Base-by-base conservation (phyloP, 2,329 filamentous ascomycete species). In the Alternaria dauci region DNA sequence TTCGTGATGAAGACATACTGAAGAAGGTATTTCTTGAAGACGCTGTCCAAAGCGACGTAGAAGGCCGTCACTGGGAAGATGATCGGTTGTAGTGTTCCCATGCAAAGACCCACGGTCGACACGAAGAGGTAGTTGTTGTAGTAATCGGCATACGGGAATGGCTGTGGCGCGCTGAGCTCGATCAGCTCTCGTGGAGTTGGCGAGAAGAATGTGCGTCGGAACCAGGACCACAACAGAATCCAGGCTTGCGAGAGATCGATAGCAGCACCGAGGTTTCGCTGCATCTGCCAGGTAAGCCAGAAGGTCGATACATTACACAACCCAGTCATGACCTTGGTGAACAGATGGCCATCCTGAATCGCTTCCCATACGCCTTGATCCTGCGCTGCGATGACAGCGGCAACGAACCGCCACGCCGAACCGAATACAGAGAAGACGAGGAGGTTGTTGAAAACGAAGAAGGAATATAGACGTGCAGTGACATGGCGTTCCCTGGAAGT, bases 51-150 rank as follows among this genome's bases (percentile, higher is more conserved):
- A 54, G 83, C 82, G 75, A 98, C 96, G 82, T 97, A 98, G 34
- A 97, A 81, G 2, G 93, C 93, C 0, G 92, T 93, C 39, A 96
- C 90, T 0, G 92, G 90, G 7, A 99, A 85, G 3, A 96, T 90
- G 34, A 98, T 85, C 0, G 95, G 95, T 78, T 97, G 94, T 46
- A 98, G 85, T 2, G 89, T 88, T 1, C 90, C 89, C 74, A 94
- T 97, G 70, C 89, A 92, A 12, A 98, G 84, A 0, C 92, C 91
- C 25, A 97, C 91, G 0, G 94, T 97, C 23, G 90, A 84, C 79
- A 98, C 97, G 81, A 92, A 98, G 30, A 98, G 84, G 78, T 97
- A 97, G 78, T 96, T 97, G 80, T 97, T 98, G 85, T 97, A 98
- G 80, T 98, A 97, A 68, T 89, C 93, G 59, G 94, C 93, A 73